Conservation (phyloP, 2,329 filamentous ascomycete genomes). For the Colletotrichum tropicicola region DNA sequence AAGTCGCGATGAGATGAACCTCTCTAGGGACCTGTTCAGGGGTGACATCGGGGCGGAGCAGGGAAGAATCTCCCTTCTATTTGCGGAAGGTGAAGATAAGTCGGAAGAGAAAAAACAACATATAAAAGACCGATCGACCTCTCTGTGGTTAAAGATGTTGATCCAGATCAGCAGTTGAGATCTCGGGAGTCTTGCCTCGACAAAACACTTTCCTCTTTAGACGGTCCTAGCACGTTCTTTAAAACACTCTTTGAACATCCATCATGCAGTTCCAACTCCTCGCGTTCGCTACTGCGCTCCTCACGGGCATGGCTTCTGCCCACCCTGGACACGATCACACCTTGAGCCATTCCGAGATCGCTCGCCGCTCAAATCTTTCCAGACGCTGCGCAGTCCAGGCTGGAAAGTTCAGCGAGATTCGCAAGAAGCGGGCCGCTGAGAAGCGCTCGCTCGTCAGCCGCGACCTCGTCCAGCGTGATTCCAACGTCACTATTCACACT, state of each 20-base stretch:
- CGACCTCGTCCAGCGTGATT: background rate
- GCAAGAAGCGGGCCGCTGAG: slow-evolving; percentile 18
- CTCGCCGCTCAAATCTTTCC: slow-evolving; percentile 11
- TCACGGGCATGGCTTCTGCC: slow-evolving; percentile 34
- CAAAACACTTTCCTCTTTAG: background rate
- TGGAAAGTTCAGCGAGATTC: slow-evolving; percentile 11
- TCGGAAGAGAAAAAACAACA: background rate
- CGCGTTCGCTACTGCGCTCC: slow-evolving; percentile 7
- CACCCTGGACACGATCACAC: slow-evolving; percentile 57
- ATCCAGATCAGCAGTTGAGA: background rate
- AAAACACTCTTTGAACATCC: background rate
- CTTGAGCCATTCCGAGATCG: slow-evolving; percentile 20
- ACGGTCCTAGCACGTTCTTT: slow-evolving; percentile 2
- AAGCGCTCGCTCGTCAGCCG: slow-evolving; percentile 22
- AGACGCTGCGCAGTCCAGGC: slow-evolving; percentile 13
- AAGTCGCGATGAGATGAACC: slow-evolving; percentile 10
- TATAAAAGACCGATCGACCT: slow-evolving; percentile 11
- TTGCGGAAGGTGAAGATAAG: background rate
- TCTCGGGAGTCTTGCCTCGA: background rate
- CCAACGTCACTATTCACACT: slow-evolving; percentile 18
- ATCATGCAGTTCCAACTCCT: slow-evolving; percentile 11
- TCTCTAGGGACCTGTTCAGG: slow-evolving; percentile 3
- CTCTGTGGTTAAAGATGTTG: background rate
- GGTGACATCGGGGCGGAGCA: background rate
- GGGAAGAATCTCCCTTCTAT: background rate